Base-by-base conservation (phyloP, 148 eudicot species). In the Arctostaphylos glauca region DNA sequence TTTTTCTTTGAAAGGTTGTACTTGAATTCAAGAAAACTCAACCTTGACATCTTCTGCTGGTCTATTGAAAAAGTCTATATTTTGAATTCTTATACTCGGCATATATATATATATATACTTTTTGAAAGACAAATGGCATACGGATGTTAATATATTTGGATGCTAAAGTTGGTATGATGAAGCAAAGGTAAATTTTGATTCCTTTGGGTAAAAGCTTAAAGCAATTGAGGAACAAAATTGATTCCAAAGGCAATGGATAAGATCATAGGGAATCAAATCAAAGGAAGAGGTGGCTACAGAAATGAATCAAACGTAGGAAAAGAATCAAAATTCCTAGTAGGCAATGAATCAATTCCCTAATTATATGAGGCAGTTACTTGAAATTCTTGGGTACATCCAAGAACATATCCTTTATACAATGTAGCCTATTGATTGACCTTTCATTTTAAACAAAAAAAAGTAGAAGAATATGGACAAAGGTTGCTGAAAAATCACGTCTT, bases 1-100 rank as follows among this genome's bases (percentile, higher is more conserved):
- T 74, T 87, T 43, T 84, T 87, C 83, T 86, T 91, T 6, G 94
- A 90, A 31, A 93, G 74, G 66, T 81, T 86, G 83, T 92, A 92
- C 64, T 91, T 91, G 76, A 92, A 81, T 64, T 94, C 94, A 23
- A 94, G 93, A 78, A 92, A 92, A 21, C 90, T 85, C 38, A 83
- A 6, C 12, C 44, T 86, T 4, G 89, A 81, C 98, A 92, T 91
- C 23, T 73, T 74, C 46, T 15, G 59, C 25, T 52, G 78, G 23
- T 43, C 53, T 19, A 49, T 67, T 31, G 38, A 31, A n/a, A n/a
- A n/a, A n/a, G 82, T 18, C 19, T 10, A 4, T 19, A 21, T 6
- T 48, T 56, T 14, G 9, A 54, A 47, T 3, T 3, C 12, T 60
- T n/a, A 6, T 71, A 31, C 38, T 12, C 38, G n/a, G 74, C n/a